phyloP scores from a whole-genome alignment of 371 early-diverging fungal species.

The Fennellomyces sp. region DNA sequence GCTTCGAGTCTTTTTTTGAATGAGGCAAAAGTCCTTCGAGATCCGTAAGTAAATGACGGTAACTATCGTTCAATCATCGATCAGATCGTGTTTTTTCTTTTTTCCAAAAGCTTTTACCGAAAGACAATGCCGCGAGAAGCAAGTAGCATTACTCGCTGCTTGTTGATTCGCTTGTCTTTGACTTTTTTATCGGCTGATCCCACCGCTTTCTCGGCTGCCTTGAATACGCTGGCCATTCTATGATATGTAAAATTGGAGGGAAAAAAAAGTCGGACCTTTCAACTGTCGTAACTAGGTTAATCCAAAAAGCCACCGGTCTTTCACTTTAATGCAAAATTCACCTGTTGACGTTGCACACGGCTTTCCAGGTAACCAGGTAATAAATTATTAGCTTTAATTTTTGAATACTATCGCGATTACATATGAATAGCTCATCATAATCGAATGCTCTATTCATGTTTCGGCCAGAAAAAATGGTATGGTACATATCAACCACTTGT shows the following conservation, averaged over 20 bases:
- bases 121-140: slow-evolving; percentile 89
- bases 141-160: slow-evolving; percentile 89
- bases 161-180: slow-evolving; percentile 65
- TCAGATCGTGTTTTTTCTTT: not conserved
- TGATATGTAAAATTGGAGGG: not conserved
- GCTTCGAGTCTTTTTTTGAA: slow-evolving; percentile 91
- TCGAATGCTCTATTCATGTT: too few species aligned
- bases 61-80: slow-evolving; percentile 50
- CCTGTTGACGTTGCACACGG: too few species aligned
- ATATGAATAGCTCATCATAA: too few species aligned
- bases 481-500: too few species aligned
- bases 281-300: too few species aligned
- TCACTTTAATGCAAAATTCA: too few species aligned
- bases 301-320: too few species aligned
- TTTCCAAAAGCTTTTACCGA: slow-evolving; percentile 54
- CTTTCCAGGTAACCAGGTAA: too few species aligned
- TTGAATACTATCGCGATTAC: too few species aligned
- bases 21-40: slow-evolving; percentile 89
- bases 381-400: too few species aligned
- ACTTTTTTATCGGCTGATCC: slow-evolving; percentile 19
- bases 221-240: slow-evolving; percentile 43
- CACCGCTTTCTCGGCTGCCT: slow-evolving; percentile 37
- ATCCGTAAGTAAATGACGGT: slow-evolving; percentile 91
- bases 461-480: too few species aligned
- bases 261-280: slow-evolving; percentile 4